Evolutionary conservation across 129 eudicot genomes (phyloP).

Genomic region (Chrysanthemum makinoi): DNA sequence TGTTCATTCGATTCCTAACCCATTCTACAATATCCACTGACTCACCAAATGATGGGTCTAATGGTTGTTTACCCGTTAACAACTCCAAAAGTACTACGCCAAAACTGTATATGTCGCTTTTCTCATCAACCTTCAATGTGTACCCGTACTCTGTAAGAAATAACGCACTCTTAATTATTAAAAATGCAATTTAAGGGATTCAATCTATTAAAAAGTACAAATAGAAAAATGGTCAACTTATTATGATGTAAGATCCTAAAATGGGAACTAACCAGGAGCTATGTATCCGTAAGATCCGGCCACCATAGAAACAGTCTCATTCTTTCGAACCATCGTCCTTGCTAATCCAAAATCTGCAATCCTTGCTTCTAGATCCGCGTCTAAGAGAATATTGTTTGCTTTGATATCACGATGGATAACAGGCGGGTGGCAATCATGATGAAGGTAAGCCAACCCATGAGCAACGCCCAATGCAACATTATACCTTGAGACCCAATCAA

Average conservation of each 20-base stretch:
- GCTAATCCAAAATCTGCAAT: constrained; percentile 74
- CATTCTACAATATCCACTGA: constrained; percentile 58
- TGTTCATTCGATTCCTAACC: constrained; percentile 46
- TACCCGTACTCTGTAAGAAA: constrained; percentile 57
- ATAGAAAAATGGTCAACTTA: too few species aligned
- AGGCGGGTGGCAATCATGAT: constrained; percentile 65
- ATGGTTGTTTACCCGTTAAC: constrained; percentile 51
- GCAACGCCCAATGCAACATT: constrained; percentile 65
- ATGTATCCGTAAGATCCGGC: constrained; percentile 77
- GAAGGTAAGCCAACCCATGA: constrained; percentile 70
- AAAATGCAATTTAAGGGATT: neutral
- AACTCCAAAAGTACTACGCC: constrained; percentile 70
- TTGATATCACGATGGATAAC: constrained; percentile 67
- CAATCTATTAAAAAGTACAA: neutral
- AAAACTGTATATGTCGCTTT: constrained; percentile 64
- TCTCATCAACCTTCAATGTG: constrained; percentile 67
- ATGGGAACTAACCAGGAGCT: constrained; percentile 56
- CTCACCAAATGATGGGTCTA: constrained; percentile 57
- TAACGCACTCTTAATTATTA: neutral
- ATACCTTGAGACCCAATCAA: constrained; percentile 75
- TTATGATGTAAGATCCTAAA: too few species aligned
- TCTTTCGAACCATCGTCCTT: constrained; percentile 54
- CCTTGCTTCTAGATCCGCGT: constrained; percentile 58
- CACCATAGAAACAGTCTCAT: constrained; percentile 70
- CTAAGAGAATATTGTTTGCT: constrained; percentile 60